Evolutionary conservation across 2,329 filamentous ascomycete genomes (phyloP).

Genomic region (Corynespora cassiicola): DNA sequence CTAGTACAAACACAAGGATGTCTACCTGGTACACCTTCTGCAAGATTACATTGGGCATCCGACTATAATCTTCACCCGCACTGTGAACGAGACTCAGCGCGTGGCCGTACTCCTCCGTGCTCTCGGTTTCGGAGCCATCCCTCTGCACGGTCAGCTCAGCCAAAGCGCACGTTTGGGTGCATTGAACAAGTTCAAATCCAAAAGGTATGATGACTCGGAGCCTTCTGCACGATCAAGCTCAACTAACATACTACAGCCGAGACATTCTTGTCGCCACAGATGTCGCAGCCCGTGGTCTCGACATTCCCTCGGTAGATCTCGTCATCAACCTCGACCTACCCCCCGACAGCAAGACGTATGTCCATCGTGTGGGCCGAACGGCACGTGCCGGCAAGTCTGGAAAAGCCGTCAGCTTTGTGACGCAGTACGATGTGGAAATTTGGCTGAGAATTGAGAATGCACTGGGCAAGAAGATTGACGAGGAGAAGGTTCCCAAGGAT

Average conservation of each 20-base stretch:
- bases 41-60: conserved; percentile 89
- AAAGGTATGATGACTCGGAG: too few relatives aligned
- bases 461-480: conserved; percentile 75
- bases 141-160: conserved; percentile 88
- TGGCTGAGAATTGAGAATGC: conserved; percentile 83
- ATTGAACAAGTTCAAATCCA: conserved; percentile 85
- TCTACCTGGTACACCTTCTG: conserved; percentile 83
- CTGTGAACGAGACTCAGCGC: conserved; percentile 88
- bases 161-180: conserved; percentile 87
- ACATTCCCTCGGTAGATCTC: conserved; percentile 89
- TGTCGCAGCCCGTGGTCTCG: conserved; percentile 89
- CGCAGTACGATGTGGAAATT: conserved; percentile 85
- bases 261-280: conserved; percentile 93
- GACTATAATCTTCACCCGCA: conserved; percentile 89
- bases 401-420: conserved; percentile 80
- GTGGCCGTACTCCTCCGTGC: conserved; percentile 81
- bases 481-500: conserved; percentile 75
- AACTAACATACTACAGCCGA: too few relatives aligned
- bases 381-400: conserved; percentile 86
- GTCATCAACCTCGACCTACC: conserved; percentile 88
- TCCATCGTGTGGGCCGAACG: conserved; percentile 87
- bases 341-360: conserved; percentile 85
- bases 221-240: too few relatives aligned
- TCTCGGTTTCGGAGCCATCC: conserved; percentile 88
- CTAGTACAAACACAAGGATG: conserved; percentile 87